Conservation (phyloP, 441 rosid genomes). For the Adansonia gregorii region DNA sequence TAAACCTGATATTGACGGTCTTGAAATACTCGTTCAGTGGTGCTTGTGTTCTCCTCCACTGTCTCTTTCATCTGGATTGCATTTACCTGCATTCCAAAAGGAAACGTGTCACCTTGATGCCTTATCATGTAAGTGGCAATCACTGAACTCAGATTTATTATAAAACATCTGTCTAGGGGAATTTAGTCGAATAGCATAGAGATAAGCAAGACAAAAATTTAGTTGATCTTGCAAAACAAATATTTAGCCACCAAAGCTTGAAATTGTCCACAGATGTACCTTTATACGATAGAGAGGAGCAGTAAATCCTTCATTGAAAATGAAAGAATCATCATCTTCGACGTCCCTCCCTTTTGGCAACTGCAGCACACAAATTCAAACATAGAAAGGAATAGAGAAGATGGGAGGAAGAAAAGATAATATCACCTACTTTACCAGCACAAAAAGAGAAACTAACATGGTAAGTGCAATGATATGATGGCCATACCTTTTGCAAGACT, state of each 20-base stretch:
- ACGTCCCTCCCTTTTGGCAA: conserved; percentile 94
- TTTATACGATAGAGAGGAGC: conserved; percentile 93
- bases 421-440: conserved; percentile 12
- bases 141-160: neutral
- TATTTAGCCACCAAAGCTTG: conserved; percentile 10
- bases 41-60: conserved; percentile 96
- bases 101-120: conserved; percentile 5
- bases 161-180: neutral
- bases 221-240: conserved; percentile 11
- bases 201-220: neutral
- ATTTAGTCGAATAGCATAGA: conserved; percentile 4
- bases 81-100: conserved; percentile 65
- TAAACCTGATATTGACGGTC: conserved; percentile 98
- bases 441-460: neutral
- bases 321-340: conserved; percentile 85
- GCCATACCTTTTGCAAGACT: conserved; percentile 79
- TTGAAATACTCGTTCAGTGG: conserved; percentile 97
- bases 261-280: conserved; percentile 42
- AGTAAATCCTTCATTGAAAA: conserved; percentile 78
- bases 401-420: neutral
- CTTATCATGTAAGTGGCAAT: neutral
- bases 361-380: conserved; percentile 44
- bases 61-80: conserved; percentile 99
- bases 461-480: neutral
- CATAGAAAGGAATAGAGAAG: neutral